phyloP scores from a whole-genome alignment of 2,329 filamentous ascomycete species.

The Cordyceps javanica region DNA sequence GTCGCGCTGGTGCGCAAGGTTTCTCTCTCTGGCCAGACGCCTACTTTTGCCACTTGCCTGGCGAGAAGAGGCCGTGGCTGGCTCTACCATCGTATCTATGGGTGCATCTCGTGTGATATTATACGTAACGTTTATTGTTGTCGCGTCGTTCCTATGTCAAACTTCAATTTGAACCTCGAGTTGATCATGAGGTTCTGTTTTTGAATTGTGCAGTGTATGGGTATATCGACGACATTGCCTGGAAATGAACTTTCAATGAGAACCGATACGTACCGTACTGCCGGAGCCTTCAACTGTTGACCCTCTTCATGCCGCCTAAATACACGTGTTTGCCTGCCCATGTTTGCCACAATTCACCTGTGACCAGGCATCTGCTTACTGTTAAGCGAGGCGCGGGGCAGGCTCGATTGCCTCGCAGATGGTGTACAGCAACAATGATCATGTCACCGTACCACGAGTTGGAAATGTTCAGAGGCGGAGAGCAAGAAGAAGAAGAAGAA shows the following conservation, averaged over 20 bases:
- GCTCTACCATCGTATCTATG: neutral
- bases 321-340: neutral
- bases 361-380: neutral
- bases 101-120: neutral
- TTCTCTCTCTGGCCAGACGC: neutral
- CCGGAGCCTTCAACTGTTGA: too few species aligned
- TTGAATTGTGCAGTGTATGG: too few species aligned
- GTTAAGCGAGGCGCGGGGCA: neutral
- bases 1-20: neutral
- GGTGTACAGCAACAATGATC: neutral
- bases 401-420: neutral
- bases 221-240: too few species aligned
- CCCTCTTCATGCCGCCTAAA: neutral
- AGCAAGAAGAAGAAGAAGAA: neutral
- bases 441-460: neutral
- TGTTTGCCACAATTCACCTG: neutral
- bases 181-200: too few species aligned
- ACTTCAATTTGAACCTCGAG: too few species aligned
- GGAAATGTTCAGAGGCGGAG: neutral
- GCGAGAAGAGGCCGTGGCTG: neutral
- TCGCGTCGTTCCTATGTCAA: too few species aligned
- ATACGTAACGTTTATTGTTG: too few species aligned
- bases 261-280: too few species aligned
- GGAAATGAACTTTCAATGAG: too few species aligned
- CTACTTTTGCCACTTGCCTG: neutral